phyloP scores from a whole-genome alignment of 768 basidiomycete genomes.

The Lepiota brunneoincarnata region DNA sequence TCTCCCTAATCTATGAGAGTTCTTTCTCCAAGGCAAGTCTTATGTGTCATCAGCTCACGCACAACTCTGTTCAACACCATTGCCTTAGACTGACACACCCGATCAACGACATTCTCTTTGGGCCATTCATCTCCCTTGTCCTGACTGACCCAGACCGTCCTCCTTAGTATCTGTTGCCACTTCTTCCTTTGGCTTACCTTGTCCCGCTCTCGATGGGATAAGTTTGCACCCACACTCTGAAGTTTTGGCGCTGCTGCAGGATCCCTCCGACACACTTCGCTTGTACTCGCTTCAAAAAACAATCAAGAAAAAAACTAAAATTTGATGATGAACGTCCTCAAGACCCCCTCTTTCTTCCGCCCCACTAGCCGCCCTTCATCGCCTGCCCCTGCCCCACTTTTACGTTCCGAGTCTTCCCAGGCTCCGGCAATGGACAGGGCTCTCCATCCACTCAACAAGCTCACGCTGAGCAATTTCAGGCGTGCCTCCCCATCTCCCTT shows the following conservation, averaged over 20 bases:
- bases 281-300: slow-evolving; percentile 10
- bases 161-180: slow-evolving; percentile 57
- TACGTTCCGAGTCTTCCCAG: slow-evolving; percentile 16
- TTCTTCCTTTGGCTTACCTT: slow-evolving; percentile 16
- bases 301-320: slow-evolving; percentile 17
- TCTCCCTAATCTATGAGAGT: slow-evolving; percentile 52
- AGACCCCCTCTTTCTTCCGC: slow-evolving; percentile 64
- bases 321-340: slow-evolving; percentile 69
- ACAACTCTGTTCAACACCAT: slow-evolving; percentile 7
- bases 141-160: slow-evolving; percentile 73
- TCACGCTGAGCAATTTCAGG: slow-evolving; percentile 58
- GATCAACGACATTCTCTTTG: slow-evolving; percentile 56
- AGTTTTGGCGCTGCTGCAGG: slow-evolving; percentile 33
- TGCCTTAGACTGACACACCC: slow-evolving; percentile 44
- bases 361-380: slow-evolving; percentile 63
- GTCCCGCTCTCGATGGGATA: slow-evolving; percentile 54
- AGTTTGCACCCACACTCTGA: slow-evolving; percentile 31
- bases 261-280: slow-evolving; percentile 12
- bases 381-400: slow-evolving; percentile 37
- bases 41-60: slow-evolving; percentile 10
- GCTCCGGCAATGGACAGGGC: slow-evolving; percentile 38
- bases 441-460: slow-evolving; percentile 52
- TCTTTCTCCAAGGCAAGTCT: slow-evolving; percentile 33
- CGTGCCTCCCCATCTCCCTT: slow-evolving; percentile 48
- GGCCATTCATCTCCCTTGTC: slow-evolving; percentile 51